Percentiles rank a stretch among this genome's conserved stretches.
Conservation (phyloP, 2,329 filamentous ascomycete species). For the Cladosporium oxysporum region DNA sequence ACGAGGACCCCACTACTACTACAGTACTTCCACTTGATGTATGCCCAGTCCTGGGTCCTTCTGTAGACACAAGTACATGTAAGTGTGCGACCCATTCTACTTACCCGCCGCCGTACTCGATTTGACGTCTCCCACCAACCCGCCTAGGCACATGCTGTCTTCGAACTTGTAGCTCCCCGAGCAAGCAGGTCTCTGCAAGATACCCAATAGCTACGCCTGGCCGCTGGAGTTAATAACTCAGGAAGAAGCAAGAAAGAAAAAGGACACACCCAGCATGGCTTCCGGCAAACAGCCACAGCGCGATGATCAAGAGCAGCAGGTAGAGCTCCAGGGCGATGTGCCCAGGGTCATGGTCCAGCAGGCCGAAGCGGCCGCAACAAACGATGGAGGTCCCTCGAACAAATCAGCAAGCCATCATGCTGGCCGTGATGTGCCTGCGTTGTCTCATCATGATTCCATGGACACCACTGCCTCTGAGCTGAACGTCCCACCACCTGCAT, state of each 20-base stretch:
- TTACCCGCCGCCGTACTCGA: neutral
- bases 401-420: slow-evolving; percentile 17
- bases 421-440: slow-evolving; percentile 21
- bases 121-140: neutral
- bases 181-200: neutral
- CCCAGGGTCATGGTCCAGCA: slow-evolving; percentile 33
- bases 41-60: neutral
- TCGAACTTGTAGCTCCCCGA: neutral
- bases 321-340: slow-evolving; percentile 20
- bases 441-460: slow-evolving; percentile 10
- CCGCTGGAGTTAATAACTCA: neutral
- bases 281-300: slow-evolving; percentile 16
- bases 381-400: slow-evolving; percentile 23
- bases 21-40: neutral
- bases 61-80: neutral
- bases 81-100: neutral
- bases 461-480: slow-evolving; percentile 20
- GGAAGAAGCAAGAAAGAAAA: neutral
- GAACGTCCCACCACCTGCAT: slow-evolving; percentile 42
- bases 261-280: slow-evolving; percentile 1
- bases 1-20: slow-evolving; percentile 3
- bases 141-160: neutral
- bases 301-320: neutral
- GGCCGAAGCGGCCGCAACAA: slow-evolving; percentile 31
- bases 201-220: neutral